Evolutionary conservation across 495 filamentous ascomycete genomes (phyloP).

Genomic region (Entonaema liquescens): DNA sequence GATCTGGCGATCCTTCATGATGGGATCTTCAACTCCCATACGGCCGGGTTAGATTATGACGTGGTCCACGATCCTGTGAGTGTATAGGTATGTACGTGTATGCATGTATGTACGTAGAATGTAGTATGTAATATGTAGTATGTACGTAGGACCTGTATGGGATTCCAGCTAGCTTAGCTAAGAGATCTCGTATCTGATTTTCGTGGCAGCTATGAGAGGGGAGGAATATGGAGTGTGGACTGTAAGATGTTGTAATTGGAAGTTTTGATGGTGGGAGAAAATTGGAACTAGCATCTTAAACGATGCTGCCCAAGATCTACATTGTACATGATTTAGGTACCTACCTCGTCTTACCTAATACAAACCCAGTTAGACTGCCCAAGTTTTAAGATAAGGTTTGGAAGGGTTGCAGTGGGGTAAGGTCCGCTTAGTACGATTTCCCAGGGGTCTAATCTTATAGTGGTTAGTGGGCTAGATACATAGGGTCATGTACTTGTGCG

Average conservation of each 20-base stretch:
- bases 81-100: not conserved
- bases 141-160: not conserved
- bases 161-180: conserved; percentile 16
- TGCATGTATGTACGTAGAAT: not conserved
- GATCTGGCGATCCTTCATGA: conserved; percentile 27
- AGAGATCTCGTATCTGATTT: conserved; percentile 3
- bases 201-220: not conserved
- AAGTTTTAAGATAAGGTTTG: conserved; percentile 22
- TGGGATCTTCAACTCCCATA: conserved; percentile 14
- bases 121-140: not conserved
- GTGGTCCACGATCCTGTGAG: conserved; percentile 8
- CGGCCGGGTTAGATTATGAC: conserved; percentile 1
- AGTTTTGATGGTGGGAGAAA: not conserved
- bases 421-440: not conserved
- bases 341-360: conserved; percentile 4
- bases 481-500: no score
- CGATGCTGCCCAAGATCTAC: conserved; percentile 1
- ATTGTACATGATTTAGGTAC: not conserved
- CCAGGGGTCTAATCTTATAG: not conserved
- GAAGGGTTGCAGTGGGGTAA: conserved; percentile 22
- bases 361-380: conserved; percentile 13
- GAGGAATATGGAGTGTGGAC: not conserved
- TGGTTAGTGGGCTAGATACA: not conserved
- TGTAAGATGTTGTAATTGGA: not conserved
- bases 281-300: not conserved